Percentiles rank a stretch among this genome's conserved stretches.
These are phyloP conservation scores for Yamadazyma epiphylla DNA, from an alignment of 1,139 yeast genomes.

Conservation along the genomic window DNA sequence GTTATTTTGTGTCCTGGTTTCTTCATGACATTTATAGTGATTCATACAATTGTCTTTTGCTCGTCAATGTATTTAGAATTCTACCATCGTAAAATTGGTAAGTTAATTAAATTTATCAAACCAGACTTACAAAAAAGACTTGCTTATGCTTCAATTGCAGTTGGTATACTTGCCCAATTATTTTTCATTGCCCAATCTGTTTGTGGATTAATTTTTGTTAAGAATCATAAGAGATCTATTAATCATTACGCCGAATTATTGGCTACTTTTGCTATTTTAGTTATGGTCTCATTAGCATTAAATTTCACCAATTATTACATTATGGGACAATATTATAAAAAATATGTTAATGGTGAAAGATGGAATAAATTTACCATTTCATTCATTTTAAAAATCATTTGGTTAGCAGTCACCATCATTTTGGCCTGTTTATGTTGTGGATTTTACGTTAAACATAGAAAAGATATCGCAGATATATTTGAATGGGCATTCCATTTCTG, in stretches of 20 bases:
- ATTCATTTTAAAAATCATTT: constrained; percentile 25
- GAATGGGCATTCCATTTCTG: constrained; percentile 37
- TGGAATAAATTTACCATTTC: constrained; percentile 31
- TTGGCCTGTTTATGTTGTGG: constrained; percentile 26
- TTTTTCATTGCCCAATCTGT: constrained; percentile 23
- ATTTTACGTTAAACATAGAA: constrained; percentile 20
- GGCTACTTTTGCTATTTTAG: constrained; percentile 25
- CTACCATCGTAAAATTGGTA: constrained; percentile 29
- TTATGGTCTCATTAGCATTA: constrained; percentile 19
- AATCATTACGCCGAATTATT: constrained; percentile 23
- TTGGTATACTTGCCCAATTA: constrained; percentile 23
- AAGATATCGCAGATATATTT: constrained; percentile 21
- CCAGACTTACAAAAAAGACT: constrained; percentile 24
- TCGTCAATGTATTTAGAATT: constrained; percentile 25
- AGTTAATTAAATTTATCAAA: constrained; percentile 25
- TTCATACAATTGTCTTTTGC: constrained; percentile 24
- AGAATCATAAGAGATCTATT: constrained; percentile 13
- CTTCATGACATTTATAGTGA: constrained; percentile 19
- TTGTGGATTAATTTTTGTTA: constrained; percentile 19
- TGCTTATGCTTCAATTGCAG: constrained; percentile 22
- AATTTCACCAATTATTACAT: constrained; percentile 28
- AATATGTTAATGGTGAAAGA: constrained; percentile 28
- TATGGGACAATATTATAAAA: constrained; percentile 29
- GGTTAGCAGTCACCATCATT: constrained; percentile 26
- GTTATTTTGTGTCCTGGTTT: constrained; percentile 23